These are phyloP conservation scores for Apiospora pterosperma DNA, from an alignment of 2,329 filamentous ascomycete species.

Conservation along the genomic window DNA sequence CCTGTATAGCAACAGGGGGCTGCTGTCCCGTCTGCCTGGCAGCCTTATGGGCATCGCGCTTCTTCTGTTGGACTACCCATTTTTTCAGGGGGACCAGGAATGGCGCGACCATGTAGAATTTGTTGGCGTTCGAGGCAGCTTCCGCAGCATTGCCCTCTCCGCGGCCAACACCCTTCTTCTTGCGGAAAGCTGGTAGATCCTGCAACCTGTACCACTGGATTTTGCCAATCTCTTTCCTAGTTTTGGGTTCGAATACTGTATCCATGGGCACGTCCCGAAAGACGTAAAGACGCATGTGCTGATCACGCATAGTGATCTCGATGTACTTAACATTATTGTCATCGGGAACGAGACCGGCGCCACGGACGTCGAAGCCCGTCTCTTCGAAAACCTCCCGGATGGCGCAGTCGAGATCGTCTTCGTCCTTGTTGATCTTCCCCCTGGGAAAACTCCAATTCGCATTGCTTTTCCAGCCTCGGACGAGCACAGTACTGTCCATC, in stretches of 20 bases:
- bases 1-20: constrained; percentile 38
- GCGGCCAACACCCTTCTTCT: constrained; percentile 58
- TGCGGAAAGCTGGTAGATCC: constrained; percentile 79
- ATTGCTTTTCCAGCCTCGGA: constrained; percentile 97
- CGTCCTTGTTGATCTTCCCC: constrained; percentile 97
- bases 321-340: constrained; percentile 76
- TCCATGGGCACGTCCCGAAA: constrained; percentile 87
- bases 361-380: constrained; percentile 80
- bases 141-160: constrained; percentile 53
- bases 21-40: constrained; percentile 34
- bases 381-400: constrained; percentile 94
- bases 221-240: constrained; percentile 95
- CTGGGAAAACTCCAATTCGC: constrained; percentile 95
- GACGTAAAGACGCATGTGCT: constrained; percentile 89
- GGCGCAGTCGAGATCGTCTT: constrained; percentile 90
- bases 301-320: constrained; percentile 84
- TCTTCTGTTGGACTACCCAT: constrained; percentile 85
- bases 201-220: constrained; percentile 92
- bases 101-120: constrained; percentile 97
- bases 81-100: constrained; percentile 83
- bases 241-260: constrained; percentile 83
- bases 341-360: constrained; percentile 71
- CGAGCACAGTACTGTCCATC: constrained; percentile 93
- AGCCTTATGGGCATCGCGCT: constrained; percentile 56
- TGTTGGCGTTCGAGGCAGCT: constrained; percentile 65